Conservation (phyloP, 208 protist species). For the Herpetomonas tarakana region DNA sequence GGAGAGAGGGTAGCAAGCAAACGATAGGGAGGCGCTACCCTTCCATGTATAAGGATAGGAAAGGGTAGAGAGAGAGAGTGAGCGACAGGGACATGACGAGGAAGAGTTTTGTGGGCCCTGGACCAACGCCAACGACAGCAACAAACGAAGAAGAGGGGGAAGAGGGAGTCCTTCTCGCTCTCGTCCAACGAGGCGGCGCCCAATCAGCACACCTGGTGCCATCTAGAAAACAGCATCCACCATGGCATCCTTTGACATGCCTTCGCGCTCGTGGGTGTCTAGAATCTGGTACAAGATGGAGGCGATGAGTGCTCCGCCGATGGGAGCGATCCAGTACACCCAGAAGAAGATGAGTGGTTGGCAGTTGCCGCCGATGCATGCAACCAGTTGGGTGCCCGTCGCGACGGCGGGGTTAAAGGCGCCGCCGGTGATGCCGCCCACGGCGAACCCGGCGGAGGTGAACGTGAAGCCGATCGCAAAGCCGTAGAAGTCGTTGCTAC, state of each 20-base stretch:
- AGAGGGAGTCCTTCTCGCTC: too few relatives aligned
- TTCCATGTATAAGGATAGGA: too few relatives aligned
- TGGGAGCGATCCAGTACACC: slow-evolving; percentile 87
- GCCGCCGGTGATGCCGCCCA: slow-evolving; percentile 56
- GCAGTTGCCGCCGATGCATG: slow-evolving; percentile 72
- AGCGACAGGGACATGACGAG: too few relatives aligned
- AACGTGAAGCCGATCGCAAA: slow-evolving; percentile 76
- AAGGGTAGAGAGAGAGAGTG: too few relatives aligned
- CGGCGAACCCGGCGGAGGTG: slow-evolving; percentile 65
- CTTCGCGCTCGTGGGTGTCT: slow-evolving; percentile 56
- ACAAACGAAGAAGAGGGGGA: too few relatives aligned
- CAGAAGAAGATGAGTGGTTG: slow-evolving; percentile 62
- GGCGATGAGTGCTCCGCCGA: slow-evolving; percentile 75
- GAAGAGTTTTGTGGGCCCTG: too few relatives aligned
- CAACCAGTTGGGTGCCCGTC: slow-evolving; percentile 65
- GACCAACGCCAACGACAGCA: too few relatives aligned
- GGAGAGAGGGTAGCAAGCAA: too few relatives aligned
- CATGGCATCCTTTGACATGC: slow-evolving; percentile 18
- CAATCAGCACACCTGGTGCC: too few relatives aligned
- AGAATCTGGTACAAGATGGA: slow-evolving; percentile 81
- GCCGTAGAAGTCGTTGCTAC: slow-evolving; percentile 82
- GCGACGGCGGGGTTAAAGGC: slow-evolving; percentile 85
- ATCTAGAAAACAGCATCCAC: slow-evolving; percentile 5
- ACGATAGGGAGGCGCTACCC: too few relatives aligned
- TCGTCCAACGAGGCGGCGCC: too few relatives aligned